These are phyloP conservation scores for Zygnema circumcarinatum DNA, from an alignment of 139 green algal species.

Conservation along the genomic window DNA sequence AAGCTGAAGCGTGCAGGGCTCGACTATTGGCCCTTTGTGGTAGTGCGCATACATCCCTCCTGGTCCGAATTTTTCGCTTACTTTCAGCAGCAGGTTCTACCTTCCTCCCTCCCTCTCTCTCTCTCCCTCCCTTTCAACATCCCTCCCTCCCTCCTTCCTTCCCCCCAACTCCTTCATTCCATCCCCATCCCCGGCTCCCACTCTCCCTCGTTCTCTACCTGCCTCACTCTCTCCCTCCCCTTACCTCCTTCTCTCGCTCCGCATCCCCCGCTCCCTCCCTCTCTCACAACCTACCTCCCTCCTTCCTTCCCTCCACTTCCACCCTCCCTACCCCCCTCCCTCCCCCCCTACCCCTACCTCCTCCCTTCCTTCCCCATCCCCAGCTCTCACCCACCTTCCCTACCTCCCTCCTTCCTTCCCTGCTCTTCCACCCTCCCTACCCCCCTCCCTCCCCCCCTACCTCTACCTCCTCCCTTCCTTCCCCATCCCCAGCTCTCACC, in stretches of 20 bases:
- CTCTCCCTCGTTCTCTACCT: background rate
- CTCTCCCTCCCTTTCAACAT: background rate
- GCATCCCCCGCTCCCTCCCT: background rate
- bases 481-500: background rate
- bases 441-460: background rate
- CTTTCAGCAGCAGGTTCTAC: conserved; percentile 28
- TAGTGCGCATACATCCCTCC: conserved; percentile 74
- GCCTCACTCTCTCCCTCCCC: background rate
- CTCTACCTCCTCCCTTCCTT: background rate
- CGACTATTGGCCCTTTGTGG: conserved; percentile 69
- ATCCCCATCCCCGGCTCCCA: background rate
- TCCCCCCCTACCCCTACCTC: background rate
- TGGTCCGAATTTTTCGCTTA: conserved; percentile 68
- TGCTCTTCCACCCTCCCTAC: background rate
- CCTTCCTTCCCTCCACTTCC: background rate
- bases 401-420: background rate
- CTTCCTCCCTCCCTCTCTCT: background rate
- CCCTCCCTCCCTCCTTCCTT: background rate
- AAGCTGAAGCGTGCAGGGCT: conserved; percentile 62
- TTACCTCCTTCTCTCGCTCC: background rate
- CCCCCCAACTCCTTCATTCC: background rate
- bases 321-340: background rate
- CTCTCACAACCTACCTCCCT: background rate
- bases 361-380: background rate
- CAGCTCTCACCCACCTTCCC: background rate